Percentiles rank a stretch among this genome's conserved stretches.
Evolutionary conservation across 1,284 basidiomycete species (phyloP).

Genomic region (Heterobasidion irregulare): DNA sequence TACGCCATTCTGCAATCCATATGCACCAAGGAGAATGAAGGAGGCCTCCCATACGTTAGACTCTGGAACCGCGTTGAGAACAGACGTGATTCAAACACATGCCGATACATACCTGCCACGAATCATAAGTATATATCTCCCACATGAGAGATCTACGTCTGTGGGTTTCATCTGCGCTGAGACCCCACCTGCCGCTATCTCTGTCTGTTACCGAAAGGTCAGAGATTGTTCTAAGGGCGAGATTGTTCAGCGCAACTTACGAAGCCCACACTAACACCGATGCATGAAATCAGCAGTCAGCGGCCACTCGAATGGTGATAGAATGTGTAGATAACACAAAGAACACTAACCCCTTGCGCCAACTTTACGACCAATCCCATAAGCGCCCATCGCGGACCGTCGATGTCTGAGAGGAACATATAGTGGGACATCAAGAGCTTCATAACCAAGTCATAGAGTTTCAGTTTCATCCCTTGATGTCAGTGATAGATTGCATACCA

Average conservation of each 20-base stretch:
- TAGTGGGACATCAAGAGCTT: conserved; percentile 65
- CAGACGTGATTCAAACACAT: conserved; percentile 5
- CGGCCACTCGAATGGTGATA: conserved; percentile 8
- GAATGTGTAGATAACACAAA: conserved; percentile 1
- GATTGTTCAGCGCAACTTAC: conserved; percentile 29
- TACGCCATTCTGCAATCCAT: conserved; percentile 53
- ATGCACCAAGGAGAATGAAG: conserved; percentile 50
- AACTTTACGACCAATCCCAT: conserved; percentile 64
- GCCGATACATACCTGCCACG: conserved; percentile 48
- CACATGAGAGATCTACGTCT: conserved; percentile 55
- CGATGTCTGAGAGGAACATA: conserved; percentile 60
- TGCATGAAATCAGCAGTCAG: not conserved
- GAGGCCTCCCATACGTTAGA: conserved; percentile 63
- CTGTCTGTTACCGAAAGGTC: conserved; percentile 33
- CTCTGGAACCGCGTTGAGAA: conserved; percentile 31
- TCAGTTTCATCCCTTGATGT: not conserved
- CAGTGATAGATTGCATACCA: conserved; percentile 32
- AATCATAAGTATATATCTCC: conserved; percentile 60
- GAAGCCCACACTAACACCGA: conserved; percentile 46
- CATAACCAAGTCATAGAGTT: conserved; percentile 2
- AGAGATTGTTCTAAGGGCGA: too few relatives aligned
- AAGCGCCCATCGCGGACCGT: conserved; percentile 56
- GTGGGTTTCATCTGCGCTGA: conserved; percentile 48
- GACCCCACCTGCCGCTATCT: conserved; percentile 61
- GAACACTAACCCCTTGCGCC: conserved; percentile 52